Base-by-base conservation (phyloP, 148 eudicot species). In the Talinum fruticosum region DNA sequence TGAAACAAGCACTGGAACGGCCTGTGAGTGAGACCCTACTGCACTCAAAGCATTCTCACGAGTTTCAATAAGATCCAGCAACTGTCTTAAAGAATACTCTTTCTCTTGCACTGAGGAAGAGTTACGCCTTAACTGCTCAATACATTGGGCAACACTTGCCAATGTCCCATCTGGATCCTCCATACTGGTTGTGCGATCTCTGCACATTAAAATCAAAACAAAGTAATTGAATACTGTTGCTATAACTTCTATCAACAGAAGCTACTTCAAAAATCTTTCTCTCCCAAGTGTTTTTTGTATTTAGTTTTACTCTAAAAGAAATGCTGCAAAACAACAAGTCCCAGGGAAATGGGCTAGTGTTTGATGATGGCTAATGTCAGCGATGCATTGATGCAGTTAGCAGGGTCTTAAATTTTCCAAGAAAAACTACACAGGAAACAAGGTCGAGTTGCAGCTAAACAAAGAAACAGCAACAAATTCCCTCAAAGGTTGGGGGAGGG, bases 21-120 rank as follows among this genome's bases (percentile, higher is more conserved):
- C 99, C 81, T 96, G 99, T 72, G 99, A 96, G 86, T 96, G 99
- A 86, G 98, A 96, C 61, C 98, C 99, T 73, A 96, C 98, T 77
- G 98, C 99, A 86, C 99, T 88, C 79, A 96, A 90, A 82, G 99
- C 99, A 87, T 85, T 93, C 75, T 90, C 99, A 83, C 92, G 95
- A 28, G 97, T 90, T 74, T 96, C 94, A 64, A 93, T 91, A 77
- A 96, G 95, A 49, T 93, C 97, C 69, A 89, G 85, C 79, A 96
- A 82, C 86, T 90, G 93, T 86, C 79, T 91, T 80, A 96, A 83
- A 74, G 89, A 87, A 79, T 75, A 75, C 77, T 96, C 99, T 84
- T 96, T 96, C 69, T 96, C 99, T 82, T 90, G 93, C 41, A 77
- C 78, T 16, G 99, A 87, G 47, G 90, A 88, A 76, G 98, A 89